Conservation (phyloP, 345 rosid genomes). For the Bruguiera gymnorhiza region DNA sequence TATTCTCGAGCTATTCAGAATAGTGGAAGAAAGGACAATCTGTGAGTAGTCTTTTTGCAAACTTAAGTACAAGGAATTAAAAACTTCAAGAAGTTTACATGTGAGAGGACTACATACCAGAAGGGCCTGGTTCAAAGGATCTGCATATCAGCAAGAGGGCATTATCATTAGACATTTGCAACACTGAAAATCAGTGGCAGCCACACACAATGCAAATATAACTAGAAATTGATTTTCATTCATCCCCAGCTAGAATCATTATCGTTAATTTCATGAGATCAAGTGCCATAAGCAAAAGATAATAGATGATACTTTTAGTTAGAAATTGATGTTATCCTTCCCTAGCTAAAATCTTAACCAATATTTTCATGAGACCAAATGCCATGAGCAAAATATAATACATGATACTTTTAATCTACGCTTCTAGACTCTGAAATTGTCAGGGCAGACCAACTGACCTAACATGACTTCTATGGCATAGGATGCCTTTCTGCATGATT, state of each 20-base stretch:
- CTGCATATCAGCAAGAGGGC: constrained; percentile 42
- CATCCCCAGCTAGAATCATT: background rate
- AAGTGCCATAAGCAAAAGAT: too few relatives aligned
- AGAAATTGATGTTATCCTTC: background rate
- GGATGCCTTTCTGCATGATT: too few relatives aligned
- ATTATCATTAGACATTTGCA: background rate
- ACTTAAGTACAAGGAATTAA: background rate
- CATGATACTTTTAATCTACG: too few relatives aligned
- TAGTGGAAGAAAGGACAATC: background rate
- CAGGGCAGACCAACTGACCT: too few relatives aligned
- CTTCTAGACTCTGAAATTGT: too few relatives aligned
- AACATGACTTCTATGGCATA: too few relatives aligned
- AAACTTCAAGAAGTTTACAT: background rate
- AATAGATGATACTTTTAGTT: background rate
- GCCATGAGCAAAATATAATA: background rate
- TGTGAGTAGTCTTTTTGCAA: background rate
- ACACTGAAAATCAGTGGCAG: background rate
- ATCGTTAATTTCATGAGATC: background rate
- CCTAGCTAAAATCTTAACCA: background rate
- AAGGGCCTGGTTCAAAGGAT: constrained; percentile 62
- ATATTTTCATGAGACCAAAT: background rate
- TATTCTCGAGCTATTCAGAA: too few relatives aligned
- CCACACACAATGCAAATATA: background rate
- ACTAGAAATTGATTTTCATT: background rate
- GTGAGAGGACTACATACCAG: constrained; percentile 45